These are phyloP conservation scores for Gloeophyllum trabeum DNA, from an alignment of 768 basidiomycete species.

Conservation along the genomic window DNA sequence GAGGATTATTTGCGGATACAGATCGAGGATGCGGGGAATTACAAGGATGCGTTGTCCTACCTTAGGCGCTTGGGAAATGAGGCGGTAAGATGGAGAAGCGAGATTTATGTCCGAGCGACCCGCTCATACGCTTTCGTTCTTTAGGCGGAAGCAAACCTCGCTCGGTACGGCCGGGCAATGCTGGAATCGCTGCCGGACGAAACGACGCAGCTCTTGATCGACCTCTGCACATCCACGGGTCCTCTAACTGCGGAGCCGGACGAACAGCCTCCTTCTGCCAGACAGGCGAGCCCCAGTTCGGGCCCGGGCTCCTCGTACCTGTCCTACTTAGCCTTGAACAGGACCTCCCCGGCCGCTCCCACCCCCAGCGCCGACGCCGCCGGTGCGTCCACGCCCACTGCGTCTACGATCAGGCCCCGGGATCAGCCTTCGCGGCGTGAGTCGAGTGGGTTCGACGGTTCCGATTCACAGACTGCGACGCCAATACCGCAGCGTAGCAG, in stretches of 20 bases:
- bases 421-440: slow-evolving; percentile 23
- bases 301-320: slow-evolving; percentile 51
- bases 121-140: not conserved
- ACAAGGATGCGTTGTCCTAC: slow-evolving; percentile 72
- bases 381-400: slow-evolving; percentile 28
- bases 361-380: slow-evolving; percentile 13
- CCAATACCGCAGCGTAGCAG: not conserved
- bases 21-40: slow-evolving; percentile 85
- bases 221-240: slow-evolving; percentile 69
- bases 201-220: slow-evolving; percentile 85
- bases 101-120: not conserved
- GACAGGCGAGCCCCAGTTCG: slow-evolving; percentile 16
- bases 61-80: slow-evolving; percentile 68
- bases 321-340: slow-evolving; percentile 68
- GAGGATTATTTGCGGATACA: slow-evolving; percentile 91
- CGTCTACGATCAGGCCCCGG: slow-evolving; percentile 28
- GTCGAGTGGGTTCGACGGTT: slow-evolving; percentile 25
- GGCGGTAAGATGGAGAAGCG: slow-evolving; percentile 40
- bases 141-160: slow-evolving; percentile 81
- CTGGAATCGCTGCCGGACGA: slow-evolving; percentile 74
- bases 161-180: slow-evolving; percentile 81
- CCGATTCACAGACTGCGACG: slow-evolving; percentile 20
- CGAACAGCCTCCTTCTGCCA: slow-evolving; percentile 5
- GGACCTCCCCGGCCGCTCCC: slow-evolving; percentile 32
- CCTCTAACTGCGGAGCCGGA: slow-evolving; percentile 32